Evolutionary conservation across 2,329 filamentous ascomycete genomes (phyloP), one percentile per base, ranked within the genome.

Genomic region (Ceratocystis eucalypticola): DNA sequence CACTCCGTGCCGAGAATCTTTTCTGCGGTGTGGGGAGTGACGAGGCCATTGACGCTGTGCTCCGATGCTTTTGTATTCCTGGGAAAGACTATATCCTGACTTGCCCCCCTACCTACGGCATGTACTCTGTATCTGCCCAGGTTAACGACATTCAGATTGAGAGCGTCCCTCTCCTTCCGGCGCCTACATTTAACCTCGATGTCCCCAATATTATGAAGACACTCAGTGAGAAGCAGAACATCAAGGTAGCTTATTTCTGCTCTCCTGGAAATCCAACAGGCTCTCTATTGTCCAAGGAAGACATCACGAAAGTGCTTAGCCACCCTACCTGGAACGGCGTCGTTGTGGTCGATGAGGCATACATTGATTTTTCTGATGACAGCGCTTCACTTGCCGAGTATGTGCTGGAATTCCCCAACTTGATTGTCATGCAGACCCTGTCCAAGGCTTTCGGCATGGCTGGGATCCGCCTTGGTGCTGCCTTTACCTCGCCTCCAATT

Each of bases 341-440:
- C 25, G 88, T 99, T 1, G 85, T 96, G 2, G 80, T 97, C 30
- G 94, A 99, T 75, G 94, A 99, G 77, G 94, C 94, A 20, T 99
- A 99, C 77, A 74, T 99, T 71, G 94, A 99, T 77, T 99, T 97
- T 73, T 88, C 92, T 5, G 85, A 86, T 5, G 85, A 76, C 17
- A 86, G 84, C 30, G 82, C 89, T 53, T 95, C 89, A 70, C 82
- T 97, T 30, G 93, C 94, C 30, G 89, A 96, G 76, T 96, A 90
- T 88, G 92, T 96, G 0, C 80, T 83, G 45, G 91, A 96, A 72
- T 95, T 89, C 84, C 92, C 93, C 63, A 99, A 99, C 75, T 80
- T 99, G 30, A 91, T 96, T 20, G 92, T 99, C 67, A 91, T 97
- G 89, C 94, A 99, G 80, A 99, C 94, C 0, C 82, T 97, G n/a